A percentile compares a stretch with the other conserved stretches of the same genome.
Conservation (phyloP, 2,329 filamentous ascomycete species). For the Aspergillus sp. region DNA sequence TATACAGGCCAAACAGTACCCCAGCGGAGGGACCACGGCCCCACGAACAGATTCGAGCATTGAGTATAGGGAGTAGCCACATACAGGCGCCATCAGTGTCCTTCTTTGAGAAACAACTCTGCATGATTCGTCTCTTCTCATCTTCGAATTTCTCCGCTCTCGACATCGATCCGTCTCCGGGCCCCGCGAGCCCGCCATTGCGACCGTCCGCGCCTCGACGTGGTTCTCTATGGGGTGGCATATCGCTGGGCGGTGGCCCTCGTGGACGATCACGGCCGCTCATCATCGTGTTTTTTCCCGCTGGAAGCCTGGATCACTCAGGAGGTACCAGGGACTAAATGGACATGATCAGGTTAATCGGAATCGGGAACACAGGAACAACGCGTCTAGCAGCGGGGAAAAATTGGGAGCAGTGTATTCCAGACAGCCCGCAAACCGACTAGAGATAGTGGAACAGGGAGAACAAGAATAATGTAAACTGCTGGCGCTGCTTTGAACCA, state of each 20-base stretch:
- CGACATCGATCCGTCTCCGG: constrained; percentile 30
- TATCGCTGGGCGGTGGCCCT: constrained; percentile 23
- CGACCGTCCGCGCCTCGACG: constrained; percentile 30
- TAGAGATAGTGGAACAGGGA: background rate
- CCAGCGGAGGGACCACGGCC: no score
- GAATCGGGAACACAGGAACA: constrained; percentile 10
- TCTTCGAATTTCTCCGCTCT: constrained; percentile 88
- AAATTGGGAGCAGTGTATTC: constrained; percentile 2
- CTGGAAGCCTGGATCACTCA: constrained; percentile 19
- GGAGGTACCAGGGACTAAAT: constrained; percentile 20
- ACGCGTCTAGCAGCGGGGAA: constrained; percentile 4
- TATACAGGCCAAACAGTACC: no score
- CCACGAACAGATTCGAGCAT: no score
- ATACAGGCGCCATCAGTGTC: constrained; percentile 81
- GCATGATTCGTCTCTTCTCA: constrained; percentile 89
- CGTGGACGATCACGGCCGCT: constrained; percentile 32
- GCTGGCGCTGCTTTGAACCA: background rate
- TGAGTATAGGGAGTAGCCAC: constrained; percentile 31
- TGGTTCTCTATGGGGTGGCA: constrained; percentile 24
- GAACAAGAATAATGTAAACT: background rate
- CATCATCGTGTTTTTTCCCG: constrained; percentile 24
- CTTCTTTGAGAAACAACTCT: constrained; percentile 88
- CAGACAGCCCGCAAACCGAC: constrained; percentile 5
- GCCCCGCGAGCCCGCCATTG: constrained; percentile 20
- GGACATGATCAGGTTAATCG: constrained; percentile 26